These are phyloP conservation scores for Yarrowia hollandica DNA, from an alignment of 805 yeast genomes.

Conservation along the genomic window DNA sequence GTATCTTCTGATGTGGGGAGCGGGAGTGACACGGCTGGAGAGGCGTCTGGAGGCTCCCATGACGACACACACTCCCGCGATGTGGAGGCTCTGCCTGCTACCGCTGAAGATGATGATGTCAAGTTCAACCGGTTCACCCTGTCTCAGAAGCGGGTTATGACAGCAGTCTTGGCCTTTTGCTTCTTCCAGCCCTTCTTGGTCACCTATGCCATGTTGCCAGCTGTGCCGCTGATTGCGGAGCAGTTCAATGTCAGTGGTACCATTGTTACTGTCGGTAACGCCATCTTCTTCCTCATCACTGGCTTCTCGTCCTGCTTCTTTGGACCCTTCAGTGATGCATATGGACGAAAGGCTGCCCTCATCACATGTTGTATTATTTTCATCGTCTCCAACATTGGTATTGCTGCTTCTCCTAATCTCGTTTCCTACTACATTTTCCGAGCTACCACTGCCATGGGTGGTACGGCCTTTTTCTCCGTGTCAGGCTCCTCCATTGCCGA, in stretches of 20 bases:
- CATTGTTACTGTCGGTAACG: slow-evolving; percentile 52
- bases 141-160: slow-evolving; percentile 17
- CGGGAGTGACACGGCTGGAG: slow-evolving; percentile 1
- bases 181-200: slow-evolving; percentile 44
- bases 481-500: slow-evolving; percentile 57
- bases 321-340: slow-evolving; percentile 54
- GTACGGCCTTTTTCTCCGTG: slow-evolving; percentile 55
- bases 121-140: slow-evolving; percentile 26
- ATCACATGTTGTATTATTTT: slow-evolving; percentile 45
- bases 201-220: slow-evolving; percentile 47
- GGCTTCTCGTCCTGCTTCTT: slow-evolving; percentile 53
- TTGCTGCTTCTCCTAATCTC: slow-evolving; percentile 52
- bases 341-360: slow-evolving; percentile 52
- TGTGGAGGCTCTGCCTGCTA: slow-evolving; percentile 16
- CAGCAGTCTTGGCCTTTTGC: slow-evolving; percentile 28
- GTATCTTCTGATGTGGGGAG: slow-evolving; percentile 5
- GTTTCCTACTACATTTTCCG: slow-evolving; percentile 58
- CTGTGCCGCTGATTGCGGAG: slow-evolving; percentile 52
- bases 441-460: slow-evolving; percentile 52
- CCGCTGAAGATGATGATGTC: slow-evolving; percentile 18
- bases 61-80: not conserved
- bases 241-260: slow-evolving; percentile 50
- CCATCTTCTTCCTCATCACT: slow-evolving; percentile 54
- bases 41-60: not conserved
- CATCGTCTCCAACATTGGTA: slow-evolving; percentile 40